phyloP scores from a whole-genome alignment of 805 yeast species.

The Pichia kluyveri region DNA sequence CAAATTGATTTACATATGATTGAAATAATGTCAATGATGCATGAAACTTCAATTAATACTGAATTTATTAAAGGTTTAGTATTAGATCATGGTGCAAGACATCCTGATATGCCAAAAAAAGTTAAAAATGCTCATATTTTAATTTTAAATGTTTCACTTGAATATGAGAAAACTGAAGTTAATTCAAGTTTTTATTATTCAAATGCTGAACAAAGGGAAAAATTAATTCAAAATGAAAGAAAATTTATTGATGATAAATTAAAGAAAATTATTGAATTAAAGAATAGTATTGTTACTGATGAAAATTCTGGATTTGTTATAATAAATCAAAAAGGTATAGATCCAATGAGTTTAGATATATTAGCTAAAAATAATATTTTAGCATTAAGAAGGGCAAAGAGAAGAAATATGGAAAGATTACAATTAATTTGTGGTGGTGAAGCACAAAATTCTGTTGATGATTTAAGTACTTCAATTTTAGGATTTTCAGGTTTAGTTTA shows the following conservation, averaged over 20 bases:
- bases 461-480: slow-evolving; percentile 64
- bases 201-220: slow-evolving; percentile 91
- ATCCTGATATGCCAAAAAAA: slow-evolving; percentile 95
- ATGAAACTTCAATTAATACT: slow-evolving; percentile 77
- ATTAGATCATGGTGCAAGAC: slow-evolving; percentile 96
- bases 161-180: slow-evolving; percentile 96
- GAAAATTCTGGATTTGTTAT: slow-evolving; percentile 77
- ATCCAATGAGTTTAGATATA: slow-evolving; percentile 93
- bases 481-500: slow-evolving; percentile 88
- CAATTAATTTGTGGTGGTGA: slow-evolving; percentile 96
- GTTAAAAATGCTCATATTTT: slow-evolving; percentile 77
- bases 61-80: slow-evolving; percentile 81
- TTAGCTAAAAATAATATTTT: slow-evolving; percentile 87
- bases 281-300: slow-evolving; percentile 78
- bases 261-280: slow-evolving; percentile 82
- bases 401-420: slow-evolving; percentile 98
- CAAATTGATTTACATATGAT: slow-evolving; percentile 89
- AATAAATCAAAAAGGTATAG: slow-evolving; percentile 96
- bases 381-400: slow-evolving; percentile 94
- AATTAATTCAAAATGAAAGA: slow-evolving; percentile 87
- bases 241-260: slow-evolving; percentile 91
- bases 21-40: slow-evolving; percentile 98
- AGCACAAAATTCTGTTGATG: slow-evolving; percentile 96
- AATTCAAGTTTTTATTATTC: slow-evolving; percentile 94
- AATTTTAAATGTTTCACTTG: slow-evolving; percentile 87